Base-by-base conservation (phyloP, 2,329 filamentous ascomycete species). In the Verticillium alfalfae region DNA sequence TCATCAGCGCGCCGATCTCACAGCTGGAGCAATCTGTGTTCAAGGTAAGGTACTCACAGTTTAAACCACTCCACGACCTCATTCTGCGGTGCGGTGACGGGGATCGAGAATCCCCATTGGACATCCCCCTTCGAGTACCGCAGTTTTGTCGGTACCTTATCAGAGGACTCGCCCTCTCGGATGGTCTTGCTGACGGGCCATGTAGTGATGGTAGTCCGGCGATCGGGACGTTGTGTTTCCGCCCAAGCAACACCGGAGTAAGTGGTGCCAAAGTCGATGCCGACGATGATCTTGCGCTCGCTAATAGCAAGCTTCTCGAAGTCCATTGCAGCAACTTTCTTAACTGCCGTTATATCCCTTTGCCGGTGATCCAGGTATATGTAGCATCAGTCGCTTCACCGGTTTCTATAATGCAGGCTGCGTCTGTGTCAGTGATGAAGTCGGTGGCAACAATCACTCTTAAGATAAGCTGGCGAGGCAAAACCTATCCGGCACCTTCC, bases 251-350 rank as follows among this genome's bases (percentile, higher is more conserved):
- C 74, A 36, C 81, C 82, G 15, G 45, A 52, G 13, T 81, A 85
- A 5, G 83, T 85, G 13, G 82, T 85, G 34, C 83, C 82, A 66
- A 85, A 84, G 67, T 85, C 82, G 62, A 85, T 80, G 22, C 79
- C 82, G 64, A 84, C 75, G 59, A 84, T 75, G 63, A 84, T 78
- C 68, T 75, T 79, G 66, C 76, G 74, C 31, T 75, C 73, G 34
- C 65, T 67, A 49, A 71, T 66, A 34, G 68, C 68, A 57, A 76
- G 68, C 58, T 70, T 71, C 41, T 75, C 72, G 39, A 76, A 74
- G 16, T 76, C 73, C 74, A 77, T 76, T 4, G 7, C 60, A 38
- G 16, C 26, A 31, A 5, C 26, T 31, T 31, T 31, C 26, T 31
- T 31, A 1, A 31, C 4, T 31, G 26, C 26, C 26, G 4, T 5